phyloP scores from a whole-genome alignment of 2,329 filamentous ascomycete species.

The Neofusicoccum umdonicola region DNA sequence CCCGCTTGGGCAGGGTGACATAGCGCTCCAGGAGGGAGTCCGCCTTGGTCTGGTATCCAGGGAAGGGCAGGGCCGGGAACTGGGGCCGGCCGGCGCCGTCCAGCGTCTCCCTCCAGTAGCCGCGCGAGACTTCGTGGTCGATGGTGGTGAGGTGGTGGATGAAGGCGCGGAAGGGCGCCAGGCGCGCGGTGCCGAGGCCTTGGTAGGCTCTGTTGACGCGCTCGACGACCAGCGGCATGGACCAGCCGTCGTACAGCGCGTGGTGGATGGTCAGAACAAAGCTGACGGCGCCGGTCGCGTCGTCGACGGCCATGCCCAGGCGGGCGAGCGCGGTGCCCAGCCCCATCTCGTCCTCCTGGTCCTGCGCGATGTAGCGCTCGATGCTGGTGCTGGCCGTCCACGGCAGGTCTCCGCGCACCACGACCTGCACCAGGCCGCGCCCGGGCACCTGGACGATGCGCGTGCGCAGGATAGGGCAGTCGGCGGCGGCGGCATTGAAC shows the following conservation, averaged over 20 bases:
- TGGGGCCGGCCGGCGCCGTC: constrained; percentile 37
- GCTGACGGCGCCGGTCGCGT: constrained; percentile 26
- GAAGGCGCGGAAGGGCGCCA: too few species aligned
- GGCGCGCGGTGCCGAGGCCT: constrained; percentile 17
- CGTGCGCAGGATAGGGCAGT: constrained; percentile 34
- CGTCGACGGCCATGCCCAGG: constrained; percentile 23
- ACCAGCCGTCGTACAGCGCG: neutral
- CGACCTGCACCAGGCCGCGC: constrained; percentile 33
- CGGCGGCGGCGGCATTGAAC: constrained; percentile 38
- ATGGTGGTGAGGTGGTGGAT: constrained; percentile 32
- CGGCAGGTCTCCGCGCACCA: constrained; percentile 16
- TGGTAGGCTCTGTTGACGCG: neutral
- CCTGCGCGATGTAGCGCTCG: constrained; percentile 28
- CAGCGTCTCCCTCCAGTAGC: too few species aligned
- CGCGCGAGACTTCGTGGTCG: constrained; percentile 25
- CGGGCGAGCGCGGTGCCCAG: constrained; percentile 17
- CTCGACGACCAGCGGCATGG: neutral
- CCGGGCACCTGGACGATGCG: constrained; percentile 36
- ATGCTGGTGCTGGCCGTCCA: constrained; percentile 5
- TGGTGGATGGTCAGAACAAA: constrained; percentile 15
- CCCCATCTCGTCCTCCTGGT: constrained; percentile 21
- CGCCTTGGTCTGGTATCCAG: too few species aligned
- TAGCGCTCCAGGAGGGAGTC: constrained; percentile 22
- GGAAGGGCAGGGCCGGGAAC: constrained; percentile 28
- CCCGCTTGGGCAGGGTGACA: constrained; percentile 31